These are phyloP conservation scores for Penicillium nucicola DNA, from an alignment of 495 filamentous ascomycete genomes.

Conservation along the genomic window DNA sequence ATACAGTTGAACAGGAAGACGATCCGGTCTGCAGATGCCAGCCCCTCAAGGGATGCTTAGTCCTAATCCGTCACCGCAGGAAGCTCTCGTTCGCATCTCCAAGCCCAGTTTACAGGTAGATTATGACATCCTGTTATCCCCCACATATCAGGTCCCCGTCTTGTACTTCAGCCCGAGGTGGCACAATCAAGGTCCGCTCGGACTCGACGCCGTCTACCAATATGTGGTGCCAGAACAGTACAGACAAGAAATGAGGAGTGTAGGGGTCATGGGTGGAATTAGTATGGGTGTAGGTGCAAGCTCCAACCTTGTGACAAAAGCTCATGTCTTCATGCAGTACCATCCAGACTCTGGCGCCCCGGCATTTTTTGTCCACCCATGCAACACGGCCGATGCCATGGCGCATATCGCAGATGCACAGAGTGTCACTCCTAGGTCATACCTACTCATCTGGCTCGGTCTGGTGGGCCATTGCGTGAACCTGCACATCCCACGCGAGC, in stretches of 20 bases:
- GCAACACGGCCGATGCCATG: slow-evolving; percentile 80
- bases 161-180: slow-evolving; percentile 56
- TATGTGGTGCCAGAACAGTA: slow-evolving; percentile 64
- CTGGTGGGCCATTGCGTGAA: slow-evolving; percentile 71
- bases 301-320: slow-evolving; percentile 14
- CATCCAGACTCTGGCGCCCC: slow-evolving; percentile 74
- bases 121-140: slow-evolving; percentile 53
- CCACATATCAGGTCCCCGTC: slow-evolving; percentile 51
- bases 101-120: slow-evolving; percentile 36
- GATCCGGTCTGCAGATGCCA: slow-evolving; percentile 31
- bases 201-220: slow-evolving; percentile 68
- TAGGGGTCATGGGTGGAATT: slow-evolving; percentile 71
- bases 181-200: slow-evolving; percentile 55
- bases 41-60: slow-evolving; percentile 5
- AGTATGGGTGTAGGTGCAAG: slow-evolving; percentile 65
- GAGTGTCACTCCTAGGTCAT: slow-evolving; percentile 55
- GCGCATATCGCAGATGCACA: slow-evolving; percentile 41
- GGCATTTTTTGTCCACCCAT: slow-evolving; percentile 81
- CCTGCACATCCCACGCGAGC: slow-evolving; percentile 60
- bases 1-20: slow-evolving; percentile 26
- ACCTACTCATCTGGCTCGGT: slow-evolving; percentile 79
- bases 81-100: slow-evolving; percentile 36
- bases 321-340: slow-evolving; percentile 58
- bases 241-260: slow-evolving; percentile 51
- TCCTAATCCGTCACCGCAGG: slow-evolving; percentile 34